Evolutionary conservation across 192 early-diverging fungal species (phyloP), one percentile per base, ranked within the genome.

Genomic region (Rhizoclosmatium globosum): DNA sequence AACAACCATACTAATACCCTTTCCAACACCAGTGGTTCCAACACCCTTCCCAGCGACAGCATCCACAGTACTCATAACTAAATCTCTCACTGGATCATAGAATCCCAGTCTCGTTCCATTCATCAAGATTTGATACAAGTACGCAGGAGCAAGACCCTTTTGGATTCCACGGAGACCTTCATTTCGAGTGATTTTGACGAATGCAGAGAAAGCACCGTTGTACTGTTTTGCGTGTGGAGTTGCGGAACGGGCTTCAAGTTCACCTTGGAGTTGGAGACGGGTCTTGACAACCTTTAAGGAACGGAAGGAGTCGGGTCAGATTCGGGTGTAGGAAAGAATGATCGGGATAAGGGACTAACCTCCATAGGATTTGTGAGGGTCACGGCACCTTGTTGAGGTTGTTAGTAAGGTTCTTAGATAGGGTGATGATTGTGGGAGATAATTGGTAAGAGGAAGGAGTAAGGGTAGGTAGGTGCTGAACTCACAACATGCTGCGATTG

Each of bases 311-410:
- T 64, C 43, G 66, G 6, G 21, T 46, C 6, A 68, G 66, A 68
- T 17, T 21, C 7, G 21, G 61, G 46, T 68, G 31, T 7, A 2
- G 17, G 56, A 23, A 4, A 0, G 50, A 48, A 38, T 68, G 50
- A 31, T 23, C 9, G 50, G 47, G n/a, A 57, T 46, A n/a, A 38
- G 67, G 13, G 11, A 53, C 71, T 69, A 85, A 95, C 94, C 91
- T 98, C 95, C 83, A 93, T 91, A 1, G 96, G 96, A 85, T 98
- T 98, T n/a, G 95, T 96, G 69, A 98, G 92, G 4, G 97, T 98
- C 39, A 97, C 97, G 15, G 97, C 94, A 44, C 74, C 74, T 76
- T 60, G 72, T 43, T 17, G 9, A 42, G 9, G 6, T n/a, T 59
- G 47, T 72, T 15, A 17, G 38, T 31, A 67, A 23, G 47, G n/a